Conservation (phyloP, 2,329 filamentous ascomycete genomes). For the Hypoxylon sp. region DNA sequence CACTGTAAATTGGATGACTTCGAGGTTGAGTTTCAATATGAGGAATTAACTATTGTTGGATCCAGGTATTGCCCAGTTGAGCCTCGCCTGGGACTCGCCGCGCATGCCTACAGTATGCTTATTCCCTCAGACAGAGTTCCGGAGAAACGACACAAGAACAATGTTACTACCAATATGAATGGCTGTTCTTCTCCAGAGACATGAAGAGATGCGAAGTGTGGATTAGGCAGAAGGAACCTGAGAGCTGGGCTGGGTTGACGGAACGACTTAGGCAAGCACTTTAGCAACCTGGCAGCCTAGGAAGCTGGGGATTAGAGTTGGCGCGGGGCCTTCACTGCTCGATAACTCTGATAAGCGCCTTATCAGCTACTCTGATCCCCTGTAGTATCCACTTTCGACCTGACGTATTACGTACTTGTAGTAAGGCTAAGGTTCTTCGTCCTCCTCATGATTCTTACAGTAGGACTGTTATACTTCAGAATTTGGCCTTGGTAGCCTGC, state of each 20-base stretch:
- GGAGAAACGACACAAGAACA: background rate
- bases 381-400: constrained; percentile 16
- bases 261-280: background rate
- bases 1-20: constrained; percentile 2
- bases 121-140: background rate
- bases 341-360: constrained; percentile 20
- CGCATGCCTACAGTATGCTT: background rate
- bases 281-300: background rate
- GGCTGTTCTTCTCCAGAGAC: background rate
- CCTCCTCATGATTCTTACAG: background rate
- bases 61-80: background rate
- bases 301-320: background rate
- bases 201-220: background rate
- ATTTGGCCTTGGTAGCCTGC: too few relatives aligned
- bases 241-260: background rate
- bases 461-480: background rate
- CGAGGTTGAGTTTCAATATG: constrained; percentile 8
- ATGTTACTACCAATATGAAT: background rate
- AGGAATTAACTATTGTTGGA: background rate
- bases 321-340: constrained; percentile 22
- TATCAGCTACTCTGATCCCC: constrained; percentile 24
- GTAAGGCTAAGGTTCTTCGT: constrained; percentile 14
- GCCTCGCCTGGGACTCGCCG: constrained; percentile 1
- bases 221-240: constrained; percentile 8
- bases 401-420: constrained; percentile 4